Percentiles rank a stretch among this genome's conserved stretches.
These are phyloP conservation scores for Psilocybe subaeruginosa DNA, from an alignment of 768 basidiomycete genomes.

Conservation along the genomic window DNA sequence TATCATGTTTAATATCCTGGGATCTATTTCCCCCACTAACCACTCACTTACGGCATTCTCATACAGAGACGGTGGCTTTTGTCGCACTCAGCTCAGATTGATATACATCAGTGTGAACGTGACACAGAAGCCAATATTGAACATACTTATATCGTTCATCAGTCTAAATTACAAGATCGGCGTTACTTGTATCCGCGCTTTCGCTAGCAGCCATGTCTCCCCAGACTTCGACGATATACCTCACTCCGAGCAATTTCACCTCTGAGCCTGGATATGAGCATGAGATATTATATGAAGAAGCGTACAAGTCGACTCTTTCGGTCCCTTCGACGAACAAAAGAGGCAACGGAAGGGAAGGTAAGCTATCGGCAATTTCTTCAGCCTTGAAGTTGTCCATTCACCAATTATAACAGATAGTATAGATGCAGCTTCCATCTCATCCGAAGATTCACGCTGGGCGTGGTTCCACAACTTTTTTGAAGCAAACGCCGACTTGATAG, in stretches of 20 bases:
- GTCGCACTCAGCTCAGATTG: too few species aligned
- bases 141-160: not conserved
- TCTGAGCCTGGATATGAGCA: not conserved
- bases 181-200: too few species aligned
- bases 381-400: not conserved
- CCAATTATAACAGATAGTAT: not conserved
- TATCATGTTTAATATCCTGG: too few species aligned
- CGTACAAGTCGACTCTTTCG: not conserved
- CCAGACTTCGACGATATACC: not conserved
- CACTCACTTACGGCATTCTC: not conserved
- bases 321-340: not conserved
- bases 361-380: not conserved
- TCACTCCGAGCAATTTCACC: not conserved
- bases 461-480: slow-evolving; percentile 20
- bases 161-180: not conserved
- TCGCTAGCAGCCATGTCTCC: not conserved
- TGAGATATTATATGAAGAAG: not conserved
- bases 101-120: too few species aligned
- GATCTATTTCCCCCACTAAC: too few species aligned
- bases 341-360: not conserved
- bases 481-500: slow-evolving; percentile 15
- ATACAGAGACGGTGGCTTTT: not conserved
- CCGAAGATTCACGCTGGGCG: not conserved
- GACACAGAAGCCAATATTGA: too few species aligned
- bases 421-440: not conserved